Evolutionary conservation across 306 rosid genomes (phyloP), one percentile per base, ranked within the genome.

Genomic region (Phaseolus lunatus): DNA sequence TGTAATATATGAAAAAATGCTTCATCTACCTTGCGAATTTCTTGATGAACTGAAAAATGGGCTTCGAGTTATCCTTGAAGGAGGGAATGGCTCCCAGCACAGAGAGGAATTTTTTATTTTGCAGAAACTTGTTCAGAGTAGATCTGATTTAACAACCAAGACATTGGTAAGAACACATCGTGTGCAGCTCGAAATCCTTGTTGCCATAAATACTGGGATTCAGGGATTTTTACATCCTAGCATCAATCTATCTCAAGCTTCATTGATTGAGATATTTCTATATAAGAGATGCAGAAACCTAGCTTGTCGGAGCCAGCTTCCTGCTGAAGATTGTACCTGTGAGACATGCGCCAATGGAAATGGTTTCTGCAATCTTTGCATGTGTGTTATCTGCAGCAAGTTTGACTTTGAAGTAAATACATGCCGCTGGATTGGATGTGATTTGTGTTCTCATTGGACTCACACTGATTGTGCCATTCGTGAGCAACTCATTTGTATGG

Each of bases 281-380:
- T 95, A 90, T 72, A 95, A 90, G 87, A 89, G 99, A 72, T 95
- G 99, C 86, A 83, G 99, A 78, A 95, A 95, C 77, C 89, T 95
- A 70, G 97, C 96, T 52, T 95, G 99, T 87, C 91, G 86, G 85
- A 95, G 85, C 89, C 93, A 82, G 88, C 94, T 95, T 78, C 97
- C 99, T 0, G 97, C 99, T 47, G 97, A 92, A 54, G 99, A 95
- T 72, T 95, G 99, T 77, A 80, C 97, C 66, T 95, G 99, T 83
- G 97, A 87, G 56, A 89, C 91, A 79, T 95, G 99, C 83, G 77
- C 88, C 66, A 81, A 75, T 78, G 87, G 87, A 78, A 92, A 91
- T 85, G 99, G 99, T 73, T 95, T 95, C 92, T 95, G 99, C 86
- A 95, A 95, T 84, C 96, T 92, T 73, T 95, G 99, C 86, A 95